phyloP scores from a whole-genome alignment of 2,329 filamentous ascomycete genomes.

The Monosporascus ibericus region DNA sequence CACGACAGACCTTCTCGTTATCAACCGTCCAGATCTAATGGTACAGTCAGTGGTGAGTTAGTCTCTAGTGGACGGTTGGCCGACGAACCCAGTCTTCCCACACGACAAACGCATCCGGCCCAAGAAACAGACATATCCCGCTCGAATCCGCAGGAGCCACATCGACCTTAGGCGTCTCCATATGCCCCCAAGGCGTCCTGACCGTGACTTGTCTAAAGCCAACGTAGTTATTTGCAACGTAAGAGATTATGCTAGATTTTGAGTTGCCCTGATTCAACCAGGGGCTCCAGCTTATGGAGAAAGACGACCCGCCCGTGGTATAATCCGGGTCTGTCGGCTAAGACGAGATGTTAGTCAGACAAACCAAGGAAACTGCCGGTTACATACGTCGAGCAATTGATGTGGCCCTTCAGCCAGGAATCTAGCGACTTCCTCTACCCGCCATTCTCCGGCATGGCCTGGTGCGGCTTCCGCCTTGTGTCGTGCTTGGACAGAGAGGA shows the following conservation, averaged over 20 bases:
- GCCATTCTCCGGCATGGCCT: conserved; percentile 33
- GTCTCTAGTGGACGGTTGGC: background rate
- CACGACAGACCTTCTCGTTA: conserved; percentile 38
- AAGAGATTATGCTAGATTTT: conserved; percentile 41
- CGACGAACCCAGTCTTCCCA: conserved; percentile 47
- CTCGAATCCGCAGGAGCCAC: conserved; percentile 36
- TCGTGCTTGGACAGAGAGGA: conserved; percentile 41
- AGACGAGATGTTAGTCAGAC: background rate
- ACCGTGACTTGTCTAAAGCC: conserved; percentile 48
- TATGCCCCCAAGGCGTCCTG: conserved; percentile 26
- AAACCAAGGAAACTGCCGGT: background rate
- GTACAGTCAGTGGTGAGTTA: conserved; percentile 6
- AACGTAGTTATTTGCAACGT: conserved; percentile 44
- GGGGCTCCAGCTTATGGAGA: conserved; percentile 48
- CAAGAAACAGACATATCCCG: conserved; percentile 45
- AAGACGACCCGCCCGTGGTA: conserved; percentile 41
- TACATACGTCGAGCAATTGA: conserved; percentile 24
- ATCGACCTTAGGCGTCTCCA: conserved; percentile 29
- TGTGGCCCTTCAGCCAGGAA: conserved; percentile 44
- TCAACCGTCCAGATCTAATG: conserved; percentile 37
- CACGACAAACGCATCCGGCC: conserved; percentile 46
- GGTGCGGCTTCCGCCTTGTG: conserved; percentile 18
- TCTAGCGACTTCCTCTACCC: conserved; percentile 43
- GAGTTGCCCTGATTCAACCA: conserved; percentile 35
- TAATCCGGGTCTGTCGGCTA: conserved; percentile 41